phyloP scores from a whole-genome alignment of 176 grass and related monocot species.

The Cenchrus fungigraminus region DNA sequence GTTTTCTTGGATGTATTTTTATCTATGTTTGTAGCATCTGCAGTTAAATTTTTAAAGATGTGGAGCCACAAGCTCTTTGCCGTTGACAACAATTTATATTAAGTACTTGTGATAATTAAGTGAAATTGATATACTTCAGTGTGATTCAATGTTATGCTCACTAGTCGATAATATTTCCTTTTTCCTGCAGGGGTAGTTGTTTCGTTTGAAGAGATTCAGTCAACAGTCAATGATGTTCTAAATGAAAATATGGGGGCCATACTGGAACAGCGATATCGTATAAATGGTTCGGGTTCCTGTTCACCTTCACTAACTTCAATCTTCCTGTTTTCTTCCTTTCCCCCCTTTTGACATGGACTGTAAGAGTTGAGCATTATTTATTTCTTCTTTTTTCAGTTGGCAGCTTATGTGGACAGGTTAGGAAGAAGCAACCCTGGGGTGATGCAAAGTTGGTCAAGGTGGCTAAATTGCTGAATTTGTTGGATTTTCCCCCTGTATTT shows the following conservation, averaged over 20 bases:
- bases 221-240: constrained; percentile 60
- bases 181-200: constrained; percentile 73
- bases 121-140: neutral
- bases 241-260: constrained; percentile 88
- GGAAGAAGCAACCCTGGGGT: constrained; percentile 85
- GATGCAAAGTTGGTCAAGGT: constrained; percentile 95
- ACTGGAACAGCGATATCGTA: constrained; percentile 85
- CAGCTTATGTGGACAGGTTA: constrained; percentile 88
- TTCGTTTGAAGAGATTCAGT: constrained; percentile 81
- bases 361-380: neutral
- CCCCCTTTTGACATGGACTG: neutral
- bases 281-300: constrained; percentile 73
- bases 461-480: constrained; percentile 1
- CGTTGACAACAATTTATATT: neutral
- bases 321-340: neutral
- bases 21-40: neutral
- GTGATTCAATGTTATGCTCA: constrained; percentile 8
- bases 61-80: neutral
- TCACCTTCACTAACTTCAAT: neutral
- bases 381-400: constrained; percentile 60
- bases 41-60: neutral
- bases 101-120: neutral
- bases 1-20: constrained; percentile 2
- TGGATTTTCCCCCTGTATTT: neutral
- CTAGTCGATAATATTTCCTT: constrained; percentile 11